Conservation (phyloP, 257 asterid genomes). For the Parsonsia alboflavescens region DNA sequence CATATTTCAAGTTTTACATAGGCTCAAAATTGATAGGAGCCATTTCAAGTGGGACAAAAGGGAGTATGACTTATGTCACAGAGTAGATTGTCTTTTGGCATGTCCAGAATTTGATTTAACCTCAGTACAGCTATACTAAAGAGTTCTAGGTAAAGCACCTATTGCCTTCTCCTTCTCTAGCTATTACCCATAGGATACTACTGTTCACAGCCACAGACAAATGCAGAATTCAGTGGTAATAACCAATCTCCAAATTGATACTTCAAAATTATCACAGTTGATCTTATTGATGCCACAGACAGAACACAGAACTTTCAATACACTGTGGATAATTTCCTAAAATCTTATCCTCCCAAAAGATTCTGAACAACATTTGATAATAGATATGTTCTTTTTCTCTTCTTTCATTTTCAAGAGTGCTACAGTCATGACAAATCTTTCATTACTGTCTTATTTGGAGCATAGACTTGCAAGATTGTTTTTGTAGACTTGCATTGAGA, state of each 20-base stretch:
- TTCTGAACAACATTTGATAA: not conserved
- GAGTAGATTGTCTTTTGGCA: no score
- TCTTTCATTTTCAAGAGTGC: not conserved
- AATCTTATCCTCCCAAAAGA: not conserved
- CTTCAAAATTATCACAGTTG: not conserved
- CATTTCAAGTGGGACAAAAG: no score
- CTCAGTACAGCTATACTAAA: no score
- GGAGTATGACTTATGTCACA: no score
- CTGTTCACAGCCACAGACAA: not conserved
- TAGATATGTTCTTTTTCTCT: not conserved
- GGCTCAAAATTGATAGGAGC: no score
- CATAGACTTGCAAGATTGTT: not conserved
- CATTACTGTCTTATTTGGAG: not conserved
- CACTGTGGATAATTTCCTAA: not conserved
- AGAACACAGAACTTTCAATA: not conserved
- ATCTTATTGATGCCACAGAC: not conserved
- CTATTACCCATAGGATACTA: no score
- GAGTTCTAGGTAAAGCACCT: no score
- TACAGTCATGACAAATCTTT: not conserved
- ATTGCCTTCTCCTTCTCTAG: no score
- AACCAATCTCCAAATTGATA: not conserved
- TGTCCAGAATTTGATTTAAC: no score
- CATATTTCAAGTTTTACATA: no score
- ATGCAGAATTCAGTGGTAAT: not conserved
- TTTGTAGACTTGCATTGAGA: not conserved